Evolutionary conservation across 768 basidiomycete species (phyloP), one percentile per base, ranked within the genome.

Genomic region (Mycena leptocephala): DNA sequence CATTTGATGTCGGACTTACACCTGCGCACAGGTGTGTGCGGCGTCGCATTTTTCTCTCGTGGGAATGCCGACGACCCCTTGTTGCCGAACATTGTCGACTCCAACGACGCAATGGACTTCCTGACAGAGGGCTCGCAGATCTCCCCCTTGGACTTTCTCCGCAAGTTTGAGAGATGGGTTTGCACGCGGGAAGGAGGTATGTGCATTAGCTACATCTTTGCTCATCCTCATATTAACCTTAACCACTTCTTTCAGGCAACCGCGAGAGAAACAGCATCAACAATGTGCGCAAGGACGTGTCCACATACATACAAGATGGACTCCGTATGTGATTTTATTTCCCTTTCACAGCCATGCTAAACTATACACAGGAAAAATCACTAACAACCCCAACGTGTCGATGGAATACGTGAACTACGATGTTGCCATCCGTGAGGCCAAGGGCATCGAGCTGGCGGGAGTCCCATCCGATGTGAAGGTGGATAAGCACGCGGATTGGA

Each of bases 341-440:
- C 5, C 28, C n/a, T 0, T 33, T 46, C n/a, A 13, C 10, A 6
- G 5, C 5, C n/a, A 5, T 9, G 2, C 24, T 53, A 33, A 41
- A 2, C 18, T 6, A 5, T 18, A 5, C 48, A 11, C 16, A 67
- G 65, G 32, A 18, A 24, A 35, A 20, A 18, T 55, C 65, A 67
- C n/a, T 0, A 53, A 51, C 22, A 53, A 67, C 30, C 7, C 1
- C 22, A 13, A 1, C 1, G 0, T n/a, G 10, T 9, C 14, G 7
- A 65, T 65, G 64, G 43, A 48, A 10, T 65, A 65, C 64, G 28
- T 65, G 2, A 16, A 65, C 24, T 65, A 65, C 64, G 43, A 65
- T 22, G 43, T 46, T 26, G 64, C 41, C 2, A 48, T 65, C 43
- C 64, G 43, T 22, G 43, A 46, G 20, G 43, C 16, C 41, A 28